These are phyloP conservation scores for Cladosporium sp. DNA, from an alignment of 2,329 filamentous ascomycete species.

Conservation along the genomic window DNA sequence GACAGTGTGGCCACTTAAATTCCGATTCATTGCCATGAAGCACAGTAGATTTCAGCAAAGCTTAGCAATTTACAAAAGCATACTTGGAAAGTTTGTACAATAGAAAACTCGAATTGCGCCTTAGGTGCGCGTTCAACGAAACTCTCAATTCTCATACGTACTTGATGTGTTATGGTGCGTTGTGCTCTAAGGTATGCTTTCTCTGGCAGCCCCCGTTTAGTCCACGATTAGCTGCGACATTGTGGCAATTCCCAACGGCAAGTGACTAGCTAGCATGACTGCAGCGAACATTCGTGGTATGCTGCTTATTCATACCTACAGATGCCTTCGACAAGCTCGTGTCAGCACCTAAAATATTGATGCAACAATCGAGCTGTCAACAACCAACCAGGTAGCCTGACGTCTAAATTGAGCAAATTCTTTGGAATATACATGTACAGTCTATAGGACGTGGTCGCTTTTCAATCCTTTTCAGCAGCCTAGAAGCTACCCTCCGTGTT, in stretches of 20 bases:
- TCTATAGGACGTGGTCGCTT: neutral
- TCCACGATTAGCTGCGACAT: no score
- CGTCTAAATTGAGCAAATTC: neutral
- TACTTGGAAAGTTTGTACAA: neutral
- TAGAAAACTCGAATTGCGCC: neutral
- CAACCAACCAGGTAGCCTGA: no score
- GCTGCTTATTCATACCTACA: no score
- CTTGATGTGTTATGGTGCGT: no score
- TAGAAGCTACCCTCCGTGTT: slow-evolving; percentile 71
- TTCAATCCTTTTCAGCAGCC: neutral
- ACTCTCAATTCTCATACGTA: neutral
- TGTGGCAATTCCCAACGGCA: neutral
- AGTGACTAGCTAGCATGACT: neutral
- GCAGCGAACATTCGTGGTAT: no score
- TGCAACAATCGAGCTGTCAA: no score
- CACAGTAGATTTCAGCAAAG: neutral
- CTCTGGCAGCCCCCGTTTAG: neutral
- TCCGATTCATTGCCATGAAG: neutral
- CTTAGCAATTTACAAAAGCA: neutral
- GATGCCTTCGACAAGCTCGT: no score
- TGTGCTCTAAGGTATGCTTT: neutral
- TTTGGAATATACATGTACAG: neutral
- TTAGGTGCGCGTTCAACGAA: neutral
- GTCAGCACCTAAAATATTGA: no score
- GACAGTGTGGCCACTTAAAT: neutral